Conservation (phyloP, 441 rosid species). For the Pelargonium fulgidum region DNA sequence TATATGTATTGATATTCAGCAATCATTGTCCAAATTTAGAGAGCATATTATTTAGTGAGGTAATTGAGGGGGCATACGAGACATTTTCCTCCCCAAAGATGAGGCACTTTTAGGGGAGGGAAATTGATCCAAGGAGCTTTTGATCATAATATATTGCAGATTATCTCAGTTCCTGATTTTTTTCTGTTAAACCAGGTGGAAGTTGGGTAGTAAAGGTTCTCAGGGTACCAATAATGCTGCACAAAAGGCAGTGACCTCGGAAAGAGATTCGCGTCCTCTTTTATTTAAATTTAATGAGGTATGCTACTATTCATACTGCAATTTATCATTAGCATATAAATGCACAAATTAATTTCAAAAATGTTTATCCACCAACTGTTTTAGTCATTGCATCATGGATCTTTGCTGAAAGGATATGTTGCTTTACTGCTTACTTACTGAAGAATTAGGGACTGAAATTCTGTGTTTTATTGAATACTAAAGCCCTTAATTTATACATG, state of each 20-base stretch:
- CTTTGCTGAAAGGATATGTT: too few relatives aligned
- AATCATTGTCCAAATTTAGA: neutral
- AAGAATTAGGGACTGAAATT: too few relatives aligned
- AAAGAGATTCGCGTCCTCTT: conserved; percentile 68
- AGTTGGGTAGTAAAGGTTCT: conserved; percentile 41
- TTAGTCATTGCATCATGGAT: too few relatives aligned
- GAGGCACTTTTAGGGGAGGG: neutral
- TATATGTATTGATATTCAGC: neutral
- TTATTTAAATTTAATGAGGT: conserved; percentile 95
- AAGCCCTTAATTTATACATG: too few relatives aligned
- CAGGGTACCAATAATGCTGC: conserved; percentile 34
- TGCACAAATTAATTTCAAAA: neutral
- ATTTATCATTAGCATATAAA: conserved; percentile 4
- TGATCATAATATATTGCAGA: neutral
- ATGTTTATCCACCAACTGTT: conserved; percentile 3
- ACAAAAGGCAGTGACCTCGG: conserved; percentile 37
- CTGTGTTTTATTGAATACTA: too few relatives aligned
- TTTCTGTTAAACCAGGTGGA: conserved; percentile 49
- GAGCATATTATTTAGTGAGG: neutral
- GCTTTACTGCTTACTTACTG: too few relatives aligned
- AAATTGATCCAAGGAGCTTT: conserved; percentile 1
- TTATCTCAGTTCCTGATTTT: conserved; percentile 16
- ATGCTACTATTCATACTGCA: conserved; percentile 11
- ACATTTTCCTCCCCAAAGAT: conserved; percentile 1
- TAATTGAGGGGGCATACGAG: neutral